These are phyloP conservation scores for Dothistroma pini DNA, from an alignment of 2,329 filamentous ascomycete genomes.

Conservation along the genomic window DNA sequence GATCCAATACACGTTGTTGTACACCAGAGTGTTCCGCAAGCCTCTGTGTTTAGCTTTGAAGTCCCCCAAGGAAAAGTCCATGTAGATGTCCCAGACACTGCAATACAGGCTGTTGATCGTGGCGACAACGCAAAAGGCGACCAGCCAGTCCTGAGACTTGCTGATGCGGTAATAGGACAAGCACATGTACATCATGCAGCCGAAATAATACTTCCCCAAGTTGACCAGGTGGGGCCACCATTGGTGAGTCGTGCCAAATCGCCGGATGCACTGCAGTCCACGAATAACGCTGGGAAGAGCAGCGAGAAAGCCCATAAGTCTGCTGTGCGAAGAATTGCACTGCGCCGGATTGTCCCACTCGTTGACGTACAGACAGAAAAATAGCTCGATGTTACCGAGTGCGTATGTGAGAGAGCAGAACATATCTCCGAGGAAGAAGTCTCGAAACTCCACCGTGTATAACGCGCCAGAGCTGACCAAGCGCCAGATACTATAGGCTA, in stretches of 20 bases:
- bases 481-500: conserved; percentile 83
- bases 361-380: conserved; percentile 89
- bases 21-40: conserved; percentile 72
- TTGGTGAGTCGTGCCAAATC: conserved; percentile 82
- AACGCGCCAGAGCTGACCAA: conserved; percentile 71
- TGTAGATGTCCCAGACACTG: conserved; percentile 88
- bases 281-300: conserved; percentile 86
- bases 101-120: conserved; percentile 79
- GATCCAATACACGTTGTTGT: conserved; percentile 67
- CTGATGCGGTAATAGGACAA: conserved; percentile 78
- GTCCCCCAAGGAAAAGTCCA: conserved; percentile 87
- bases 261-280: conserved; percentile 81
- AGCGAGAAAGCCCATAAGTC: conserved; percentile 79
- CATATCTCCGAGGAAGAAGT: conserved; percentile 97
- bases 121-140: conserved; percentile 75
- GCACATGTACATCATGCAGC: conserved; percentile 72
- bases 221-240: conserved; percentile 91
- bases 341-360: conserved; percentile 66
- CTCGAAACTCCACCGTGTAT: conserved; percentile 92
- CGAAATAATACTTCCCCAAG: conserved; percentile 83
- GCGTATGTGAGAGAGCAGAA: conserved; percentile 94
- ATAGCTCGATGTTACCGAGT: conserved; percentile 83
- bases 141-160: conserved; percentile 56
- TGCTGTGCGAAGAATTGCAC: conserved; percentile 84
- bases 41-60: conserved; percentile 59